phyloP scores from a whole-genome alignment of 768 basidiomycete species.

The Leccinellum albellum region DNA sequence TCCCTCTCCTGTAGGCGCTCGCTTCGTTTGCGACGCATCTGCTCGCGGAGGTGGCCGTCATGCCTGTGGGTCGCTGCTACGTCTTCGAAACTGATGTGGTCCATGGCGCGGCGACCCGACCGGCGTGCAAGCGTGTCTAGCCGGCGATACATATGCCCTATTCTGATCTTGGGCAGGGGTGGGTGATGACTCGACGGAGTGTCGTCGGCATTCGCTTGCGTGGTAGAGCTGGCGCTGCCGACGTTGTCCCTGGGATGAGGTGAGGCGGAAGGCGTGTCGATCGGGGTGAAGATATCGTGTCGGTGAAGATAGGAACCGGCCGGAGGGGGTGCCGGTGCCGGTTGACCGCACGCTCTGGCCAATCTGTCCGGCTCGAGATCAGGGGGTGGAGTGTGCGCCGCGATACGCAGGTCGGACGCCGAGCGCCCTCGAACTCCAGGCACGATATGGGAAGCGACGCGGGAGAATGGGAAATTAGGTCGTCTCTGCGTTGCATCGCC shows the following conservation, averaged over 20 bases:
- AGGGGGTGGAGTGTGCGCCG: slow-evolving; percentile 16
- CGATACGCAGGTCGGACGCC: slow-evolving; percentile 20
- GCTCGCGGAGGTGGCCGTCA: slow-evolving; percentile 23
- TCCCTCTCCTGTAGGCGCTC: slow-evolving; percentile 21
- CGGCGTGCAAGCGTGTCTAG: slow-evolving; percentile 25
- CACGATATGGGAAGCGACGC: neutral
- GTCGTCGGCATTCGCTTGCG: neutral
- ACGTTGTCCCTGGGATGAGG: neutral
- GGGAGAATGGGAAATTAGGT: too few species aligned
- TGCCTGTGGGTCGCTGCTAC: slow-evolving; percentile 13
- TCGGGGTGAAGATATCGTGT: neutral
- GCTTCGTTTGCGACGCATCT: slow-evolving; percentile 17
- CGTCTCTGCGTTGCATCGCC: too few species aligned
- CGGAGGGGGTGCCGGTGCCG: neutral
- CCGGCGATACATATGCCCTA: slow-evolving; percentile 23
- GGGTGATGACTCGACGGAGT: slow-evolving; percentile 4
- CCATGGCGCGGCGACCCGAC: slow-evolving; percentile 22
- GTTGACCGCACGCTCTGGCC: slow-evolving; percentile 28
- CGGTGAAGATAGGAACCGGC: neutral
- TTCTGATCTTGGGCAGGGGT: slow-evolving; percentile 16
- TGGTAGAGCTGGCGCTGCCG: neutral
- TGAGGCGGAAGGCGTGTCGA: neutral
- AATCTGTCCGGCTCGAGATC: slow-evolving; percentile 29
- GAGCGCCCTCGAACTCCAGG: slow-evolving; percentile 19
- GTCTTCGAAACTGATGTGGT: slow-evolving; percentile 26